phyloP scores from a whole-genome alignment of 148 eudicot species.

The Camellia lanceoleosa region DNA sequence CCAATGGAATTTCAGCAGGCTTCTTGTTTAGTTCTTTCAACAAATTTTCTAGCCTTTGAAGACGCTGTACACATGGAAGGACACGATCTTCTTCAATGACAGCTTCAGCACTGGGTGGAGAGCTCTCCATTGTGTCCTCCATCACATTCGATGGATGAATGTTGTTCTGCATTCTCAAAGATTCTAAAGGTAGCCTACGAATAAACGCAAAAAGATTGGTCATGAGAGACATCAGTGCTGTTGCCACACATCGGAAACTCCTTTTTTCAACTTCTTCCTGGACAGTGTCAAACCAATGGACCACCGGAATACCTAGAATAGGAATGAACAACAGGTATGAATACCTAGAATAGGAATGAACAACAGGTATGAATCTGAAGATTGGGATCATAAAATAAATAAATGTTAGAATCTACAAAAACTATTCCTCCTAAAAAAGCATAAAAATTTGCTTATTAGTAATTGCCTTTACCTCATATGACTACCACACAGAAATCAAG shows the following conservation, averaged over 20 bases:
- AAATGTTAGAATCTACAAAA: background rate
- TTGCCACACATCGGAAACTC: constrained; percentile 26
- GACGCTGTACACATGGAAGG: constrained; percentile 56
- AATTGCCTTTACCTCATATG: no score
- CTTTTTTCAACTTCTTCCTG: constrained; percentile 34
- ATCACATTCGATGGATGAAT: constrained; percentile 36
- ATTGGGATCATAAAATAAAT: background rate
- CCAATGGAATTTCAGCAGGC: constrained; percentile 58
- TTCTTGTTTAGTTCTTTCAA: constrained; percentile 56
- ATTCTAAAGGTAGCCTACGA: constrained; percentile 29
- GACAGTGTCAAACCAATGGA: constrained; percentile 28
- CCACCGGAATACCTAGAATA: constrained; percentile 37
- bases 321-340: background rate
- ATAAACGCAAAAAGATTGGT: constrained; percentile 28
- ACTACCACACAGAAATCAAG: no score
- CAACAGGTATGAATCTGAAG: background rate
- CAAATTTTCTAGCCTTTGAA: constrained; percentile 51
- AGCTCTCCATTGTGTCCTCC: constrained; percentile 30
- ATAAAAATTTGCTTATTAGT: no score
- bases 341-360: constrained; percentile 28
- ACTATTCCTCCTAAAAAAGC: no score
- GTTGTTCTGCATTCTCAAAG: constrained; percentile 45
- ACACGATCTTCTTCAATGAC: constrained; percentile 21
- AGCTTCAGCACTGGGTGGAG: constrained; percentile 24
- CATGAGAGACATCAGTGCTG: constrained; percentile 30